Percentiles rank a stretch among this genome's conserved stretches.
These are phyloP conservation scores for Arthrobotrys sphaeroides DNA, from an alignment of 2,329 filamentous ascomycete species.

Conservation along the genomic window DNA sequence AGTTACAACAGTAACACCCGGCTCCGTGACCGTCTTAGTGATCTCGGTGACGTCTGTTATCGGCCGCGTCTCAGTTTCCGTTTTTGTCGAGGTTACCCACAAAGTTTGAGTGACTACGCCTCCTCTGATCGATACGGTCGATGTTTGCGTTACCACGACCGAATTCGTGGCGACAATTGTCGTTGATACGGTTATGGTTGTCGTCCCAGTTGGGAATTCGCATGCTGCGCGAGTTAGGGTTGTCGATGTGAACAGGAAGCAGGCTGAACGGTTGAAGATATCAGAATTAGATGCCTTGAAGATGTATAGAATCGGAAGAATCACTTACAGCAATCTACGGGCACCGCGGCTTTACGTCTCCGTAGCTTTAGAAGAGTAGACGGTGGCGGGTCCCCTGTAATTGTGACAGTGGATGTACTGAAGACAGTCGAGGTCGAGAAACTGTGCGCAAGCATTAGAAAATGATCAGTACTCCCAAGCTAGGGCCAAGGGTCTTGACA, in stretches of 20 bases:
- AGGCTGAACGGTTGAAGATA: neutral
- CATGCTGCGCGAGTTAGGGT: neutral
- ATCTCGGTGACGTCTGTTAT: neutral
- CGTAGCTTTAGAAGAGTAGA: neutral
- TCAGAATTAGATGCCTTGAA: neutral
- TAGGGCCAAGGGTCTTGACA: neutral
- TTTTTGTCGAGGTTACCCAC: neutral
- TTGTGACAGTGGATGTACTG: neutral
- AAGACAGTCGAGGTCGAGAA: neutral
- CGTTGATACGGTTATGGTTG: neutral
- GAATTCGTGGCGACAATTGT: neutral
- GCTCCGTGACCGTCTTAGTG: neutral
- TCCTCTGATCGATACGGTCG: neutral
- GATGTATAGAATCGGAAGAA: neutral
- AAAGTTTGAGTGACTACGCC: neutral
- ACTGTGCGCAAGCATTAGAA: neutral
- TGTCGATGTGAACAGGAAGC: constrained; percentile 14
- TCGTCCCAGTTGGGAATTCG: constrained; percentile 14
- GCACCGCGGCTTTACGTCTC: neutral
- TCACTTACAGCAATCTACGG: neutral
- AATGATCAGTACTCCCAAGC: too few relatives aligned
- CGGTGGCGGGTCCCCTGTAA: neutral
- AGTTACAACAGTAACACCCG: neutral
- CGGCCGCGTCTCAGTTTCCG: neutral
- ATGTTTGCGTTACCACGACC: neutral